Percentiles rank a stretch among this genome's conserved stretches.
Conservation (phyloP, 768 basidiomycete genomes). For the Rhodotorula toruloides region DNA sequence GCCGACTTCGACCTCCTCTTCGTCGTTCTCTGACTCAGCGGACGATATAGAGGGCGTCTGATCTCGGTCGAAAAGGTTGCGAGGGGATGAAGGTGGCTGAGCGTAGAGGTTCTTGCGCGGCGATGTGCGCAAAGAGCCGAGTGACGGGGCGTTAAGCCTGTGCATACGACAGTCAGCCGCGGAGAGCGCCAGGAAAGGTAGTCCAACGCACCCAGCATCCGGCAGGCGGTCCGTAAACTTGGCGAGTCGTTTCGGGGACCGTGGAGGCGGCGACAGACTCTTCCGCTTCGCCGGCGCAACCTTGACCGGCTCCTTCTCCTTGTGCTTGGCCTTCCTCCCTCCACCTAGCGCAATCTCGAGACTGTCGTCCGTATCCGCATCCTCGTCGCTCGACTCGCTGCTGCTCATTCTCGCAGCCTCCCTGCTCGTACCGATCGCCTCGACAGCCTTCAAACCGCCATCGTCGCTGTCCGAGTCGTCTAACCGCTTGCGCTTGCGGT, state of each 20-base stretch:
- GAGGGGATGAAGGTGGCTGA: too few species aligned
- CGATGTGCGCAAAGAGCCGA: too few species aligned
- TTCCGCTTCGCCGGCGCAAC: neutral
- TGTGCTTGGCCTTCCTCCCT: neutral
- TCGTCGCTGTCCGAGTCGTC: neutral
- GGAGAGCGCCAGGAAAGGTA: too few species aligned
- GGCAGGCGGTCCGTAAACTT: too few species aligned
- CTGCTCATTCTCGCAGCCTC: neutral
- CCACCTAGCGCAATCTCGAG: neutral
- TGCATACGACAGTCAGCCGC: too few species aligned
- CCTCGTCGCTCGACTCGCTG: neutral
- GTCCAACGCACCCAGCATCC: too few species aligned
- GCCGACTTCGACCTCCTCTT: neutral
- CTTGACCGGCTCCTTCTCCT: neutral
- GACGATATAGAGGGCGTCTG: neutral
- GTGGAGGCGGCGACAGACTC: neutral
- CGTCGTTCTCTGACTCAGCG: neutral
- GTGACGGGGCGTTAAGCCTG: too few species aligned
- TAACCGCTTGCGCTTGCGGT: slow-evolving; percentile 5
- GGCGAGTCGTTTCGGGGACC: too few species aligned
- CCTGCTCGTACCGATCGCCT: neutral
- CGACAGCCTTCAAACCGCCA: neutral
- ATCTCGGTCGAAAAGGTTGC: too few species aligned
- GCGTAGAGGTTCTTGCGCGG: too few species aligned
- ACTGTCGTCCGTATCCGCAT: slow-evolving; percentile 8